A percentile compares a stretch with the other conserved stretches of the same genome.
Conservation (phyloP, 768 basidiomycete species). For the Rubroboletus satanas region DNA sequence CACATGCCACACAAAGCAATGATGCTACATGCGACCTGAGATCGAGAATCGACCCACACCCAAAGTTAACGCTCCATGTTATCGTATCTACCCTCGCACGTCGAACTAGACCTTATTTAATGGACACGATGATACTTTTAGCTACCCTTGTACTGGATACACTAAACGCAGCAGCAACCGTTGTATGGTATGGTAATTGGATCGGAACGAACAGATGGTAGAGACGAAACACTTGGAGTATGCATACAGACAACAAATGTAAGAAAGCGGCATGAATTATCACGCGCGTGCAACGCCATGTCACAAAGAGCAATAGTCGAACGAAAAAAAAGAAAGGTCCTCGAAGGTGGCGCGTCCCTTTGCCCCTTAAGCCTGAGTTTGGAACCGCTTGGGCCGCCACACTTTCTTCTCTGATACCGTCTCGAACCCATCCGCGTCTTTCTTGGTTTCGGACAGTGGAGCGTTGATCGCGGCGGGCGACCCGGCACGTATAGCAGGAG, state of each 20-base stretch:
- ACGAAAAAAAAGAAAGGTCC: background rate
- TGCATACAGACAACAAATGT: background rate
- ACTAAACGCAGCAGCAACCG: background rate
- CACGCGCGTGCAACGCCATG: background rate
- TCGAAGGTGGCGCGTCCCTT: too few species aligned
- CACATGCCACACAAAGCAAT: slow-evolving; percentile 23
- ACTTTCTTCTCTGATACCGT: slow-evolving; percentile 39
- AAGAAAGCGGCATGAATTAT: background rate
- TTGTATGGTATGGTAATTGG: slow-evolving; percentile 7
- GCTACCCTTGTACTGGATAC: slow-evolving; percentile 13
- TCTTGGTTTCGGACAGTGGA: slow-evolving; percentile 41
- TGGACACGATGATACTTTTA: background rate
- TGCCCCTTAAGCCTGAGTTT: background rate
- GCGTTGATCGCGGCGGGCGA: slow-evolving; percentile 8
- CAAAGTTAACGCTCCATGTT: slow-evolving; percentile 1
- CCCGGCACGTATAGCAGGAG: slow-evolving; percentile 6
- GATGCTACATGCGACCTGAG: slow-evolving; percentile 46
- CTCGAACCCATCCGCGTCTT: slow-evolving; percentile 72
- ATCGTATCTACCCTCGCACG: background rate
- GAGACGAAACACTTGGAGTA: background rate
- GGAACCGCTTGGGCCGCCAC: slow-evolving; percentile 23
- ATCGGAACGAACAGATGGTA: background rate
- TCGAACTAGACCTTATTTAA: background rate
- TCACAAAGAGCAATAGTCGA: background rate
- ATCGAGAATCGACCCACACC: slow-evolving; percentile 30